Percentiles rank a stretch among this genome's conserved stretches.
phyloP scores from a whole-genome alignment of 495 filamentous ascomycete genomes.

The Penicillium herquei region DNA sequence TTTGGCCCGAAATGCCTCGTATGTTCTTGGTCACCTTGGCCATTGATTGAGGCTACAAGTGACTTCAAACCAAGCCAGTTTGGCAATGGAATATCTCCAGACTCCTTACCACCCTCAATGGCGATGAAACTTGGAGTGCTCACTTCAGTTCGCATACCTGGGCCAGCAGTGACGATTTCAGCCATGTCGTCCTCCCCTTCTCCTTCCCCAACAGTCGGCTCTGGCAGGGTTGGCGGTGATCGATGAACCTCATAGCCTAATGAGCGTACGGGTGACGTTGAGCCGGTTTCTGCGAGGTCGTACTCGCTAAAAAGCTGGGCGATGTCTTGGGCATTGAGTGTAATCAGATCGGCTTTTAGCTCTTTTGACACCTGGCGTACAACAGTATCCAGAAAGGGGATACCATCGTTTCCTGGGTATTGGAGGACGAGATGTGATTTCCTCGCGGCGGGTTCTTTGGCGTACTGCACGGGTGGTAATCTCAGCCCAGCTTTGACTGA shows the following conservation, averaged over 20 bases:
- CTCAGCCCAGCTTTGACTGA: conserved; percentile 42
- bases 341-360: conserved; percentile 71
- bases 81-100: conserved; percentile 36
- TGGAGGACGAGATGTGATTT: conserved; percentile 67
- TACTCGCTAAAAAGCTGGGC: conserved; percentile 74
- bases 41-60: conserved; percentile 37
- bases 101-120: conserved; percentile 35
- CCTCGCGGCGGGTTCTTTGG: conserved; percentile 48
- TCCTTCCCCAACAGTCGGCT: conserved; percentile 35
- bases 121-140: conserved; percentile 37
- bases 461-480: conserved; percentile 40
- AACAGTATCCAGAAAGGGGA: conserved; percentile 55
- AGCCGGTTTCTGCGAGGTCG: conserved; percentile 49
- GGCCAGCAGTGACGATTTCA: conserved; percentile 21
- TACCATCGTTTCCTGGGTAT: conserved; percentile 58
- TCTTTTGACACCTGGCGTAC: conserved; percentile 58
- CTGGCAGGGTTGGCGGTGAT: conserved; percentile 29
- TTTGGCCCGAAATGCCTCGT: conserved; percentile 17
- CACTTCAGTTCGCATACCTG: conserved; percentile 19
- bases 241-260: conserved; percentile 67
- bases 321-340: conserved; percentile 75
- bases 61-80: conserved; percentile 37
- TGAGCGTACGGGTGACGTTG: conserved; percentile 45
- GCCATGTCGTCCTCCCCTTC: conserved; percentile 44
- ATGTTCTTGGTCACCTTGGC: conserved; percentile 23